Evolutionary conservation across 768 basidiomycete species (phyloP).

Genomic region (Leccinum ochraceum): DNA sequence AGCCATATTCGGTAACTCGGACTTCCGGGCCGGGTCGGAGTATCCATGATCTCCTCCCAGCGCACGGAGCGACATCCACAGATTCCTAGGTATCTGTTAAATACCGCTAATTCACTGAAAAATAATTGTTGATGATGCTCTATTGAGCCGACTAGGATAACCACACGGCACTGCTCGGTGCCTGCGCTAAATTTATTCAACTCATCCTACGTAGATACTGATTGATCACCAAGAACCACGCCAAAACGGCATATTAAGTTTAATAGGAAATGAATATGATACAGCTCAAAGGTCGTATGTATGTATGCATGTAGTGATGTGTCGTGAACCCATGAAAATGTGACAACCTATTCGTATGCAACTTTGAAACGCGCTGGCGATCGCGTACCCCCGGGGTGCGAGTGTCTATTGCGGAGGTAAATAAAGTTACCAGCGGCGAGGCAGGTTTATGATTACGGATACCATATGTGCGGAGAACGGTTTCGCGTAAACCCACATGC

Average conservation of each 20-base stretch:
- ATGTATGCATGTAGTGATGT: background rate
- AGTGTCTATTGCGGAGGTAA: conserved; percentile 6
- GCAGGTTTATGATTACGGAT: conserved; percentile 21
- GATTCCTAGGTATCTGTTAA: too few relatives aligned
- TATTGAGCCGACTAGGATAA: too few relatives aligned
- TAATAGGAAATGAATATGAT: background rate
- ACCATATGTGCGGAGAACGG: conserved; percentile 22
- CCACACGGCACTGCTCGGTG: too few relatives aligned
- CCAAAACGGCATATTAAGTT: background rate
- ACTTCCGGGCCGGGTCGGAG: too few relatives aligned
- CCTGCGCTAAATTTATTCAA: too few relatives aligned
- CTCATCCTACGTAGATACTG: too few relatives aligned
- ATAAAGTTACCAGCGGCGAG: conserved; percentile 20
- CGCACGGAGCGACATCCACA: too few relatives aligned
- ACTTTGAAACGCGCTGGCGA: background rate
- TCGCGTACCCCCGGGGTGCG: background rate
- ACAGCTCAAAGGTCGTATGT: background rate
- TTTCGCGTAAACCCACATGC: background rate
- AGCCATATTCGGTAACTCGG: too few relatives aligned
- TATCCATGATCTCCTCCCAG: too few relatives aligned
- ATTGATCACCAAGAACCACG: background rate
- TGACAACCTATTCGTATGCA: background rate
- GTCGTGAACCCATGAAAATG: conserved; percentile 1
- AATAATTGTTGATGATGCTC: too few relatives aligned
- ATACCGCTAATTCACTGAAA: too few relatives aligned